phyloP scores from a whole-genome alignment of 2,329 filamentous ascomycete species.

The Colletotrichum orchidophilum region DNA sequence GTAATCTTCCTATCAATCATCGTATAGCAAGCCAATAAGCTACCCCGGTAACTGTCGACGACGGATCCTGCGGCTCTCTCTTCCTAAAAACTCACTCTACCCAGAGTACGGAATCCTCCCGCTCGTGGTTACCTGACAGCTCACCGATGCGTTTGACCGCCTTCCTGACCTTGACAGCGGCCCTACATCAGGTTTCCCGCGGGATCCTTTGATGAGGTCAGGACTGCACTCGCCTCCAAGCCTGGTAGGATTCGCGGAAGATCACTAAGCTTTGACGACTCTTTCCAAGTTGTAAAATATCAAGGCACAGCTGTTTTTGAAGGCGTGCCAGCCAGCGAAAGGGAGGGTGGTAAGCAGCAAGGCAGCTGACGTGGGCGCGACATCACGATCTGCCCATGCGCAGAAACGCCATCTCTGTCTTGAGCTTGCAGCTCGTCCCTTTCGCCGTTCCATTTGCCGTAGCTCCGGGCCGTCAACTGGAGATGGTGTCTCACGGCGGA shows the following conservation, averaged over 20 bases:
- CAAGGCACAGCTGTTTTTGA: not conserved
- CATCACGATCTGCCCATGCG: constrained; percentile 7
- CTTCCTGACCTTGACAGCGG: not conserved
- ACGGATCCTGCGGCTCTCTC: constrained; percentile 24
- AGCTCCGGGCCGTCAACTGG: not conserved
- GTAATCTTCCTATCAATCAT: not conserved
- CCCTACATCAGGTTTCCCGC: not conserved
- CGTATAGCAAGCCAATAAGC: constrained; percentile 27
- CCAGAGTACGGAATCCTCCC: constrained; percentile 7
- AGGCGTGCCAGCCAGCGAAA: not conserved
- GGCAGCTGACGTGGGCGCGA: constrained; percentile 24
- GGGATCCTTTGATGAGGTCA: not conserved
- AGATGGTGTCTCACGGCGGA: not conserved
- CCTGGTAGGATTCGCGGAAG: not conserved
- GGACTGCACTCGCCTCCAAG: not conserved
- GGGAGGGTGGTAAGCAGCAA: constrained; percentile 24
- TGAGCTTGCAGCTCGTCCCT: not conserved
- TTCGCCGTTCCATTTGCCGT: not conserved
- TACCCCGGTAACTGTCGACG: not conserved
- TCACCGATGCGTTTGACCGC: not conserved
- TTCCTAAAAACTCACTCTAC: not conserved
- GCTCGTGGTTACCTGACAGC: not conserved
- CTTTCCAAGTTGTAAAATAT: not conserved
- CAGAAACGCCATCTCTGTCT: not conserved
- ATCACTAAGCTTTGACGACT: not conserved